Percentiles rank a stretch among this genome's conserved stretches.
phyloP scores from a whole-genome alignment of 345 rosid genomes.

The Passiflora organensis region DNA sequence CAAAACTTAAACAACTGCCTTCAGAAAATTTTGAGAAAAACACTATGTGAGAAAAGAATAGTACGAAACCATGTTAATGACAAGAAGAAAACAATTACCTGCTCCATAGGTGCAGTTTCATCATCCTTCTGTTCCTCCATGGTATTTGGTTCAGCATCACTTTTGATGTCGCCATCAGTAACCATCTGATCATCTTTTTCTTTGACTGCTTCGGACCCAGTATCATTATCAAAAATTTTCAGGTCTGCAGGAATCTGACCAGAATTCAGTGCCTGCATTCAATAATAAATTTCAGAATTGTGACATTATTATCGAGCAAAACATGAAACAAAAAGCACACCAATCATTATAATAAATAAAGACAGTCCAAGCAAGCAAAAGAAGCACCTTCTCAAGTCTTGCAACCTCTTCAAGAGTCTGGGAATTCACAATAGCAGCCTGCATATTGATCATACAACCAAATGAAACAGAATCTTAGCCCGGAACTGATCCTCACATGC shows the following conservation, averaged over 20 bases:
- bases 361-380: constrained; percentile 2
- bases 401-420: constrained; percentile 99
- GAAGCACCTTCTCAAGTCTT: constrained; percentile 80
- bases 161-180: constrained; percentile 20
- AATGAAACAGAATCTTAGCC: constrained; percentile 7
- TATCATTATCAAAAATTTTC: constrained; percentile 39
- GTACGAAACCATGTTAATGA: background rate
- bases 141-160: constrained; percentile 23
- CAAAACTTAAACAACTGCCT: background rate
- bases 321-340: background rate
- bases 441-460: constrained; percentile 27
- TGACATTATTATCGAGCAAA: constrained; percentile 20
- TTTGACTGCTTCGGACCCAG: constrained; percentile 18
- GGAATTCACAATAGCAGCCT: constrained; percentile 98
- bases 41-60: background rate
- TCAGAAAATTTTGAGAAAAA: background rate
- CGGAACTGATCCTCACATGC: background rate
- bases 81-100: constrained; percentile 26
- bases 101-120: constrained; percentile 68
- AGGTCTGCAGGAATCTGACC: constrained; percentile 94
- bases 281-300: constrained; percentile 19
- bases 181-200: constrained; percentile 43
- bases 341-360: background rate
- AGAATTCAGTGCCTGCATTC: constrained; percentile 70
- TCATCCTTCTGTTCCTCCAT: constrained; percentile 32